Base-by-base conservation (phyloP, 495 filamentous ascomycete genomes). In the Podospora sp. region DNA sequence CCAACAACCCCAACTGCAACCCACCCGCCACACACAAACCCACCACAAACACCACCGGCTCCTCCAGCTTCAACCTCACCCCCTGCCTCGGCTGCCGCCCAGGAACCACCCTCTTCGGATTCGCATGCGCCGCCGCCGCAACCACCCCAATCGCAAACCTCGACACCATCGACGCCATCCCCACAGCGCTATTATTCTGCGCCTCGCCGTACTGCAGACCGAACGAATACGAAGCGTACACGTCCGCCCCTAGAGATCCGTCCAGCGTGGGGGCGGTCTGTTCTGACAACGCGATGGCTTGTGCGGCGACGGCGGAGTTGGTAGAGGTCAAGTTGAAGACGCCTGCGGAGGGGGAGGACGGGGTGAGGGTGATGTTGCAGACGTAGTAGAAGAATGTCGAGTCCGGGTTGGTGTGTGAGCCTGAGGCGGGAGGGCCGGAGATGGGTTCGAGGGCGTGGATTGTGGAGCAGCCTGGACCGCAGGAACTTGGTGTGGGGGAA, bases 171-270 rank as follows among this genome's bases (percentile, higher is more conserved):
- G 6, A 18, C 22, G 22, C 56, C 56, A 59, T 59, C 9, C 56
- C 56, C 56, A 11, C n/a, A 1, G 56, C 56, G 56, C 26, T 59
- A 12, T 59, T 59, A 11, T 33, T 59, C 56, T 59, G 56, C 56
- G 56, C 56, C 56, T 59, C 24, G 24, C 56, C 56, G 22, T 24
- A 59, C 24, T 59, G 24, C 20, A 59, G 26, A 11, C 56, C 56
- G 1, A 59, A n/a, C 9, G 56, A 18, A n/a, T 59, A 59, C 56
- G 56, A 26, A 6, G 56, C 29, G 26, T 59, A 59, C 56, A 27
- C 26, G 24, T 18, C 56, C 21, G 55, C 26, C 4, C 55, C 21
- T 6, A 36, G 33, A 36, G 33, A 36, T 12, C 33, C 33, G 33
- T 36, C 12, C 9, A 22, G 6, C 9, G 55, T 58, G 25, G 11